Conservation (phyloP, 108 stramenopile genomes). For the Aurantiochytrium sp. region DNA sequence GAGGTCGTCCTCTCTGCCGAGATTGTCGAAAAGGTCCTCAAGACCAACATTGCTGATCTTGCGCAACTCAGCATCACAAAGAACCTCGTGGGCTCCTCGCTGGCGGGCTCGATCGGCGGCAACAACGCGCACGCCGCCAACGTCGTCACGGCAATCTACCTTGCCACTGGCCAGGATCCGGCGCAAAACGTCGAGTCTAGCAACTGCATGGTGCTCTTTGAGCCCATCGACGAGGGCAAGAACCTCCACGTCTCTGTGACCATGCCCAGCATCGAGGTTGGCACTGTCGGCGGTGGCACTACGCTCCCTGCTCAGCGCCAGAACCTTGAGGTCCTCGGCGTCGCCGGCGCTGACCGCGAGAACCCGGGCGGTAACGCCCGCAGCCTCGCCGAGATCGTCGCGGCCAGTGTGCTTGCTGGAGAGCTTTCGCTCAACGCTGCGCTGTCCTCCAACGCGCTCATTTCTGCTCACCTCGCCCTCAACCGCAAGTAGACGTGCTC, state of each 20-base stretch:
- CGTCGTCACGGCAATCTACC: conserved; percentile 93
- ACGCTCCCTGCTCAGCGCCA: conserved; percentile 83
- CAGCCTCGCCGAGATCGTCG: conserved; percentile 81
- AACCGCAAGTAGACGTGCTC: conserved; percentile 48
- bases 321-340: conserved; percentile 83
- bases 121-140: conserved; percentile 97
- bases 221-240: conserved; percentile 6
- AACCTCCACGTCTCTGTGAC: conserved; percentile 61
- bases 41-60: conserved; percentile 81
- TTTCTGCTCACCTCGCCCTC: conserved; percentile 48
- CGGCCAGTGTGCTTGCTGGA: conserved; percentile 85
- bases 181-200: conserved; percentile 89
- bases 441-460: conserved; percentile 50
- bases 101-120: conserved; percentile 89
- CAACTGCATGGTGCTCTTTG: conserved; percentile 10
- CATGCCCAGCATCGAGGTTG: conserved; percentile 97
- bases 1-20: conserved; percentile 78
- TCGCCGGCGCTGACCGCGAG: conserved; percentile 65
- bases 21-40: conserved; percentile 77
- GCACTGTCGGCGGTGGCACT: conserved; percentile 96
- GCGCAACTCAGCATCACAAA: conserved; percentile 85
- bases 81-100: conserved; percentile 93
- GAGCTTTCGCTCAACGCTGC: conserved; percentile 92
- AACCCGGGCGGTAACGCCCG: conserved; percentile 82
- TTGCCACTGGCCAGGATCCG: conserved; percentile 98